Evolutionary conservation across 2,329 filamentous ascomycete species (phyloP), one percentile per base, ranked within the genome.

Genomic region (Chaetothyriales sp.): DNA sequence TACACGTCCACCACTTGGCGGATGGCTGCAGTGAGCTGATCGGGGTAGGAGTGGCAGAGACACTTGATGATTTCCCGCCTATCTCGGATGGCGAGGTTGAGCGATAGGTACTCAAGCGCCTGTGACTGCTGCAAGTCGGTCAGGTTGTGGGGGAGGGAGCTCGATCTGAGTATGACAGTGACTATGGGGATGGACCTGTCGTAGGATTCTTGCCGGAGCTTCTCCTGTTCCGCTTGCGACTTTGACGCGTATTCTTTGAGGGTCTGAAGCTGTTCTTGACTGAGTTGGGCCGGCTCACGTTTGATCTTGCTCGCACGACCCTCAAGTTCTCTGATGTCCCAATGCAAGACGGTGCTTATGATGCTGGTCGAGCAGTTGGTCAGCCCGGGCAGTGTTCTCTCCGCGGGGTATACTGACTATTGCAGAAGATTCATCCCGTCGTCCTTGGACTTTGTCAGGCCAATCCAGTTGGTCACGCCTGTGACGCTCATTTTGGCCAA

Each of bases 371-470:
- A 53, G 12, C 50, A 44, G 20, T 18, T 18, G n/a, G n/a, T n/a
- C n/a, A 5, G 19, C 42, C 45, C 19, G n/a, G 20, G 7, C 5
- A 8, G 19, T 1, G n/a, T 42, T 20, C 25, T 46, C 18, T 25
- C 18, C 10, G 5, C 18, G 2, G 4, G 7, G 58, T 65, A 28
- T 61, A 72, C 67, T 75, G 72, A 72, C 67, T 75, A 73, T 65
- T 90, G 85, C 57, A 92, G 65, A 7, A 90, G 64, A 62, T 89
- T 92, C 83, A 86, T 86, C 46, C 85, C 85, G 57, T 88, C 83
- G 55, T 86, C 79, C 0, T 81, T 77, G 46, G 78, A 79, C 46
- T 77, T 76, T 0, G 82, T 88, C 42, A 86, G 64, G 0, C 86
- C 84, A 9, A 89, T 75, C 82, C 83, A 90, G 63, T 88, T 89